Evolutionary conservation across 495 filamentous ascomycete genomes (phyloP), one percentile per base, ranked within the genome.

Genomic region (Penicillium ochrochloron): DNA sequence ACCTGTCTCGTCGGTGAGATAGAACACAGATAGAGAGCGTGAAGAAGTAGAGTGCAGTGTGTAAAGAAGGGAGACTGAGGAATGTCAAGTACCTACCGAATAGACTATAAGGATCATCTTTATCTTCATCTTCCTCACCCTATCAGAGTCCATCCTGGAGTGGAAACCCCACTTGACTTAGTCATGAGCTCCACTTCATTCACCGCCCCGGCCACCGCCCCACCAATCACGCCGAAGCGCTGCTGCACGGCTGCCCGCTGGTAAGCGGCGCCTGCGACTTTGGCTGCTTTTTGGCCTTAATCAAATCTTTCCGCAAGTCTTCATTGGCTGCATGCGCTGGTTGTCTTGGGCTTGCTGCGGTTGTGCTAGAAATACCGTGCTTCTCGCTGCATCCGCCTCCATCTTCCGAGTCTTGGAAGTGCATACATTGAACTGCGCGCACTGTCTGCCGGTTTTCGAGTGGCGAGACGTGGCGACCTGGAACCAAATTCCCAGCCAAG

Each of bases 1-100:
- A 84, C 62, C 65, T 96, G 35, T 80, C 88, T 67, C 84, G 81
- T 58, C 81, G 79, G 63, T 85, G 64, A 74, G 19, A 17, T 17
- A 12, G 5, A 48, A 12, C 3, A 2, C 1, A 23, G 12, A 19
- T 12, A 8, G 12, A 48, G 44, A 12, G n/a, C n/a, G 2, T 21
- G 19, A 21, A 2, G 25, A 19, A n/a, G 46, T 27, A 31, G 27
- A 9, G 12, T 27, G 25, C 1, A 25, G 21, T 23, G 4, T 25
- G 25, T 4, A 48, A 12, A 10, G 19, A 14, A 12, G 10, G 2
- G 21, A 12, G 5, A 25, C 1, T 23, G 9, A 48, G 9, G 10
- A 4, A 23, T 23, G 44, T 11, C 19, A 23, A 21, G n/a, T 46
- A 23, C 15, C 17, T 41, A 41, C 35, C 14, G 1, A 7, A 46